Base-by-base conservation (phyloP, 257 asterid species). In the Solanum verrucosum region DNA sequence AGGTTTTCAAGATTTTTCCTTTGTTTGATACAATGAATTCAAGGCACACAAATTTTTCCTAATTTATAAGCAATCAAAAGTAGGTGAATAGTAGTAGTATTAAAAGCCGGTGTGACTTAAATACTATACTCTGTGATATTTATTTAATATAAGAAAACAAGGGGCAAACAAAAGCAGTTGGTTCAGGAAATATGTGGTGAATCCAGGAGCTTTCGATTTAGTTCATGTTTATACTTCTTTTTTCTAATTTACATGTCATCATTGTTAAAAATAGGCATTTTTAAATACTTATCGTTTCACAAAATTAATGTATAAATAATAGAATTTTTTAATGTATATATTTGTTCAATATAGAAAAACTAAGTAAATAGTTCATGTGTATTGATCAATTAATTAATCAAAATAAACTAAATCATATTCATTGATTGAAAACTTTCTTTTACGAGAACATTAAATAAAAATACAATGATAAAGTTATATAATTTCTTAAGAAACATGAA, bases 141-240 rank as follows among this genome's bases (percentile, higher is more conserved):
- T 52, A 74, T 56, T 56, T 56, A 56, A 71, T 9, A 10, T 15
- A 37, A 85, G 37, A 38, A 84, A 85, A 75, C 87, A 83, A 5
- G 83, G 86, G 56, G 83, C 60, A 44, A n/a, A 27, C 46, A 63
- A 85, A 85, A 85, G 68, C 87, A 37, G 88, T 88, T 42, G 74
- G 71, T 4, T 59, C 27, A 20, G 25, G 25, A 56, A 56, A 56
- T 56, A 20, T 20, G 67, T 56, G 67, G 67, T 7, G 25, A 56
- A 21, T 20, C 67, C 5, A 20, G 2, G 11, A 56, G 25, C 0
- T 56, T 56, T 56, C 67, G 25, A 20, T 56, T 20, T 49, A 49
- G 60, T 49, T 49, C 60, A 15, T 5, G 59, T 15, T 49, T 5
- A 49, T 49, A 46, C 59, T 44, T 0, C 5, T 38, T 37, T 37